Evolutionary conservation across 768 basidiomycete genomes (phyloP).

Genomic region (Collybiopsis luxurians): DNA sequence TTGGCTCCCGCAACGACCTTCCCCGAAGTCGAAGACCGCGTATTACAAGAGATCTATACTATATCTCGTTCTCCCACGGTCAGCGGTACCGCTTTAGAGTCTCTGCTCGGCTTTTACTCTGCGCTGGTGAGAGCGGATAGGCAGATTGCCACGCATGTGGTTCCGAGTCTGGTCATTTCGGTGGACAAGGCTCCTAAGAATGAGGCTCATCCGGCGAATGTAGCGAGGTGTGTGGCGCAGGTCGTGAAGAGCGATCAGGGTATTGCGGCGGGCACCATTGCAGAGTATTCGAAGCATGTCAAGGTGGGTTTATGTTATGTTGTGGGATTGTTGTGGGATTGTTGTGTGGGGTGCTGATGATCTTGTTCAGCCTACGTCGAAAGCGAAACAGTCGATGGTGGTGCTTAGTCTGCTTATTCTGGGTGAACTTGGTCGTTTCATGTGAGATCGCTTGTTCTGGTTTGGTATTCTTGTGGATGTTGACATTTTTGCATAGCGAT

Average conservation of each 20-base stretch:
- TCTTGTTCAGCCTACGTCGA: constrained; percentile 57
- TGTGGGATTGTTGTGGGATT: no score
- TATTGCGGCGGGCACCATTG: constrained; percentile 80
- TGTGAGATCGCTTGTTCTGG: constrained; percentile 48
- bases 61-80: constrained; percentile 80
- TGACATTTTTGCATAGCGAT: constrained; percentile 51
- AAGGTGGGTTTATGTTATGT: constrained; percentile 64
- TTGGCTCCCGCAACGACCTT: constrained; percentile 65
- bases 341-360: no score
- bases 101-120: constrained; percentile 78
- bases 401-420: constrained; percentile 85
- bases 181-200: constrained; percentile 62
- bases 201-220: constrained; percentile 62
- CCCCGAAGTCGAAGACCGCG: constrained; percentile 72
- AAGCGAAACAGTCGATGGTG: constrained; percentile 63
- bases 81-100: constrained; percentile 75
- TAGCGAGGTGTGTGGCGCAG: constrained; percentile 82
- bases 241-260: constrained; percentile 70
- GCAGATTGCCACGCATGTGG: constrained; percentile 78
- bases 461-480: not conserved
- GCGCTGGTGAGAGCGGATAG: constrained; percentile 81
- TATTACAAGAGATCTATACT: constrained; percentile 61
- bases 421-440: constrained; percentile 90
- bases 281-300: constrained; percentile 78
- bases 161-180: constrained; percentile 68